Evolutionary conservation across 2,329 filamentous ascomycete species (phyloP).

Genomic region (Orbilia blumenaviensis): DNA sequence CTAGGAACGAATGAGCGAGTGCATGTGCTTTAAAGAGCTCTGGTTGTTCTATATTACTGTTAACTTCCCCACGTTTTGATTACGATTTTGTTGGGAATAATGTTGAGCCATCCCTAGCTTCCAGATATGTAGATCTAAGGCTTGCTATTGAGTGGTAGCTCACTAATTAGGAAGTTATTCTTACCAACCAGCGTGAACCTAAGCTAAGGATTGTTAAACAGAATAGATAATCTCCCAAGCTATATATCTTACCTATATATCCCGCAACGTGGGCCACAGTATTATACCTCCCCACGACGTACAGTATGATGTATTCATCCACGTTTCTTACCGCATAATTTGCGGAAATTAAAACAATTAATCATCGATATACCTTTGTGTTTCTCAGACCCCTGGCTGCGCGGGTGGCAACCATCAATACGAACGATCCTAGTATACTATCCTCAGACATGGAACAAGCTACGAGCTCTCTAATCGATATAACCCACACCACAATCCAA

Average conservation of each 20-base stretch:
- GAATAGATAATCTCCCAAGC: neutral
- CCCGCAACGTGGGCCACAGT: neutral
- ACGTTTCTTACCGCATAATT: neutral
- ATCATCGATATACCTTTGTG: neutral
- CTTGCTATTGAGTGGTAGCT: neutral
- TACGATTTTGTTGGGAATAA: neutral
- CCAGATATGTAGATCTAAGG: neutral
- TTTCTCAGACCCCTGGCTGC: neutral
- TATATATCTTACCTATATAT: neutral
- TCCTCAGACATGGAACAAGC: neutral
- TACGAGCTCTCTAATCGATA: no score
- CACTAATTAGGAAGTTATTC: conserved; percentile 12
- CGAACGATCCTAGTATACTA: no score
- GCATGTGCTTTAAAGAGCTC: neutral
- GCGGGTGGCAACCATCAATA: neutral
- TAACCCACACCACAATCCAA: neutral
- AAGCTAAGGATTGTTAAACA: neutral
- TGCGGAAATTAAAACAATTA: neutral
- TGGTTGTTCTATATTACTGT: no score
- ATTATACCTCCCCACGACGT: neutral
- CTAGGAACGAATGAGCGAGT: neutral
- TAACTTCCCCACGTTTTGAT: neutral
- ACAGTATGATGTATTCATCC: neutral
- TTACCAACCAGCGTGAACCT: neutral
- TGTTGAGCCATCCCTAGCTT: neutral